These are phyloP conservation scores for Elsinoe batatas DNA, from an alignment of 2,329 filamentous ascomycete species.

Conservation along the genomic window DNA sequence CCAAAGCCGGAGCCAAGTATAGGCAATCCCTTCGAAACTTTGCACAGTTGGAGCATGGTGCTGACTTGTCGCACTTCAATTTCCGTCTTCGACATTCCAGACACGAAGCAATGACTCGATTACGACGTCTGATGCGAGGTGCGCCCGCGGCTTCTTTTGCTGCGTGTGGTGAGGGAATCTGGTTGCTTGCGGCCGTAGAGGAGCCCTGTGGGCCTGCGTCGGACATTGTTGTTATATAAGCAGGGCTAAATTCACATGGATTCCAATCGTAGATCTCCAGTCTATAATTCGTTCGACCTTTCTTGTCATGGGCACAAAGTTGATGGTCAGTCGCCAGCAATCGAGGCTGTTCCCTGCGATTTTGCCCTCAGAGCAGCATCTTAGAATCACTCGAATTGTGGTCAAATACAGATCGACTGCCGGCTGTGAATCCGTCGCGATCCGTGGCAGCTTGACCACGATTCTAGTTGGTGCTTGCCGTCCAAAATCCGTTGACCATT, in stretches of 20 bases:
- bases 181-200: slow-evolving; percentile 12
- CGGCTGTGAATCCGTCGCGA: too few relatives aligned
- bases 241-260: neutral
- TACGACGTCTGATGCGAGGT: slow-evolving; percentile 43
- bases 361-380: too few relatives aligned
- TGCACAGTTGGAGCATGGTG: slow-evolving; percentile 61
- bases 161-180: slow-evolving; percentile 15
- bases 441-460: too few relatives aligned
- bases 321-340: too few relatives aligned
- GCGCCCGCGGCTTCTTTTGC: slow-evolving; percentile 12
- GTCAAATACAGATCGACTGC: too few relatives aligned
- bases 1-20: slow-evolving; percentile 58
- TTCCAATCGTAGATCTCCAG: neutral
- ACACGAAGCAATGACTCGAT: slow-evolving; percentile 60
- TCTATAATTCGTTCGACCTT: too few relatives aligned
- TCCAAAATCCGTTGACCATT: too few relatives aligned
- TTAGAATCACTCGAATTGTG: too few relatives aligned
- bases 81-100: slow-evolving; percentile 65
- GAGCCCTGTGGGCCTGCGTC: neutral
- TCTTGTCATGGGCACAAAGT: too few relatives aligned
- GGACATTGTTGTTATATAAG: slow-evolving; percentile 1
- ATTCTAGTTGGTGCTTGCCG: too few relatives aligned
- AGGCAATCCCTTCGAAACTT: slow-evolving; percentile 44
- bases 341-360: too few relatives aligned
- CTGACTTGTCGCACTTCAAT: slow-evolving; percentile 64